Conservation (phyloP, 768 basidiomycete species). For the Phaeotremella skinneri region DNA sequence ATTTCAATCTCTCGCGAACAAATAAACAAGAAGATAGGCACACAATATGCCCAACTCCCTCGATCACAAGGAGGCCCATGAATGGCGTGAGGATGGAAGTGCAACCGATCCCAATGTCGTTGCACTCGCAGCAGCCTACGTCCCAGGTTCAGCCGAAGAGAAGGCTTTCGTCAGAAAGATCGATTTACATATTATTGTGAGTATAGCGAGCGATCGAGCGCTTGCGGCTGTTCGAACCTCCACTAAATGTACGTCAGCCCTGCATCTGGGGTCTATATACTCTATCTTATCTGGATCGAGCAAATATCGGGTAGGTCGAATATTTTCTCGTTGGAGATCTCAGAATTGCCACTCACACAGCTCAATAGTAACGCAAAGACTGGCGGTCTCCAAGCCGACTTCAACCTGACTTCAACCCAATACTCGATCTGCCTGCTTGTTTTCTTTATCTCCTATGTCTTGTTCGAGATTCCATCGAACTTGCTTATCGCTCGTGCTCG, state of each 20-base stretch:
- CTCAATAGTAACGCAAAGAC: conserved; percentile 45
- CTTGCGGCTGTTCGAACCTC: background rate
- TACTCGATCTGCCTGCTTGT: conserved; percentile 49
- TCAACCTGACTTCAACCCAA: conserved; percentile 44
- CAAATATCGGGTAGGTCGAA: conserved; percentile 44
- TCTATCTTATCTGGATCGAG: conserved; percentile 45
- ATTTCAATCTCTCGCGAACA: too few species aligned
- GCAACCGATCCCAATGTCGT: conserved; percentile 20
- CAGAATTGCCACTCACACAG: background rate
- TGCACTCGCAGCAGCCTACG: conserved; percentile 34
- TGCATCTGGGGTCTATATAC: conserved; percentile 41
- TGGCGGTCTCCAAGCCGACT: conserved; percentile 46
- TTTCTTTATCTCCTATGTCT: conserved; percentile 35
- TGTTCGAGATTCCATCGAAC: conserved; percentile 47
- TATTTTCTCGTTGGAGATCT: background rate
- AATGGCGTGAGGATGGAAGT: conserved; percentile 29
- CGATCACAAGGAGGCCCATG: conserved; percentile 25
- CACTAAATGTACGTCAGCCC: conserved; percentile 12
- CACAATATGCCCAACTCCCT: background rate
- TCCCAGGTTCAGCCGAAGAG: conserved; percentile 37
- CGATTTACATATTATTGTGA: conserved; percentile 37
- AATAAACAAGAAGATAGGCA: too few species aligned
- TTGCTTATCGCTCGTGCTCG: conserved; percentile 44
- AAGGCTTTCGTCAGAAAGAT: conserved; percentile 39
- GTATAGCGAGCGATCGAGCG: background rate